phyloP scores from a whole-genome alignment of 176 grass and related monocot species.

The Miscanthus lutarioriparius region DNA sequence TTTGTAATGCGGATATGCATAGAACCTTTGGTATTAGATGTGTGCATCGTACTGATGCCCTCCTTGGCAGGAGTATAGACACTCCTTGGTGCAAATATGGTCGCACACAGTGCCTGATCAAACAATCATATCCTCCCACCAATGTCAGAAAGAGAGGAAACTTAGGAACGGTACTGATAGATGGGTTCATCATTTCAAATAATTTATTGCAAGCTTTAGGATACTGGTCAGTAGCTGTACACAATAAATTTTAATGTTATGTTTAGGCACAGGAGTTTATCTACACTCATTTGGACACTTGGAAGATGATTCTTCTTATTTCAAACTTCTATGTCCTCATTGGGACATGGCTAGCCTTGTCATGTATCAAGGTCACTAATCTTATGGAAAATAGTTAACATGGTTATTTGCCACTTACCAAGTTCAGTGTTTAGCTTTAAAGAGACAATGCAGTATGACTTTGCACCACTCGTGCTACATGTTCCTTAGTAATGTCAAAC shows the following conservation, averaged over 20 bases:
- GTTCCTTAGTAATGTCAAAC: not conserved
- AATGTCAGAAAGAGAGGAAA: not conserved
- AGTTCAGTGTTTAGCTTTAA: not conserved
- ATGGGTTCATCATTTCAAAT: not conserved
- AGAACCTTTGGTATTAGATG: not conserved
- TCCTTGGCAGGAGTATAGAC: not conserved
- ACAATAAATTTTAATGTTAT: not conserved
- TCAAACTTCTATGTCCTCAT: not conserved
- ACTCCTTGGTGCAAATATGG: not conserved
- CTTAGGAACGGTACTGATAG: not conserved
- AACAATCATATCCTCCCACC: not conserved
- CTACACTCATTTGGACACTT: not conserved
- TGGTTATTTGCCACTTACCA: not conserved
- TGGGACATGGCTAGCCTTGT: not conserved
- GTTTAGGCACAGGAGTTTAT: not conserved
- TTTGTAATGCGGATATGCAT: not conserved
- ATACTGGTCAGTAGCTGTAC: not conserved
- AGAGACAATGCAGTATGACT: not conserved
- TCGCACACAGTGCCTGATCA: not conserved
- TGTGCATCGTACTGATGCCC: not conserved
- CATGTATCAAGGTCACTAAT: not conserved
- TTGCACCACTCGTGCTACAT: not conserved
- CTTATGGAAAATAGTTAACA: not conserved
- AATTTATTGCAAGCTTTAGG: not conserved
- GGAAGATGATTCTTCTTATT: not conserved